These are phyloP conservation scores for Simplicillium sp. DNA, from an alignment of 2,329 filamentous ascomycete species.

Conservation along the genomic window DNA sequence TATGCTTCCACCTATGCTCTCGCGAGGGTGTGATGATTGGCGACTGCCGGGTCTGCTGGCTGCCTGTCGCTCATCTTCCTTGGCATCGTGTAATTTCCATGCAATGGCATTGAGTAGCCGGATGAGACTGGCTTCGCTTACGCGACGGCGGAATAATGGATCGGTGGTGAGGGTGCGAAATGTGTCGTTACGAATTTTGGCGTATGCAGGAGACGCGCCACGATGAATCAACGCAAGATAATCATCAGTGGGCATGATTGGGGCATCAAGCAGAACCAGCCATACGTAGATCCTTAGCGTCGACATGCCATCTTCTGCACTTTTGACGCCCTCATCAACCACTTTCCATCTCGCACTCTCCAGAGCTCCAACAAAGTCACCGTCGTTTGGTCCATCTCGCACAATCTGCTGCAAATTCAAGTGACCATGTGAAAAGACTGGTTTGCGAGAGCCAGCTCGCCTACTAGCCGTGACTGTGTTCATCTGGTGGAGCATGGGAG, in stretches of 20 bases:
- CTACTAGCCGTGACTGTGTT: conserved; percentile 23
- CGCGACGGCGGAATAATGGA: conserved; percentile 88
- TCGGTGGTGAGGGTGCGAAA: conserved; percentile 95
- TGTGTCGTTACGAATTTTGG: conserved; percentile 97
- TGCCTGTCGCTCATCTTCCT: conserved; percentile 35
- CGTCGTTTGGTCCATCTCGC: conserved; percentile 68
- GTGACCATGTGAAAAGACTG: conserved; percentile 39
- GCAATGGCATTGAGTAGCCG: conserved; percentile 90
- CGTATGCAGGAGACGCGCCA: conserved; percentile 86
- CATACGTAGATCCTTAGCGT: conserved; percentile 88
- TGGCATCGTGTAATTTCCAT: conserved; percentile 82
- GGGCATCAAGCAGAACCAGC: conserved; percentile 85
- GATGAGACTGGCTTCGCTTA: conserved; percentile 91
- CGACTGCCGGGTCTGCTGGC: conserved; percentile 27
- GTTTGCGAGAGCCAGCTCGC: conserved; percentile 30
- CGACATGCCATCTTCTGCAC: conserved; percentile 75
- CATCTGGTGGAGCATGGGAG: conserved; percentile 26
- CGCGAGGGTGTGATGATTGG: conserved; percentile 21
- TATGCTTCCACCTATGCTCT: conserved; percentile 20
- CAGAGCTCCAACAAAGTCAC: conserved; percentile 56
- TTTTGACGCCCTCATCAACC: conserved; percentile 65
- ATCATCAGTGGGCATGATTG: conserved; percentile 73
- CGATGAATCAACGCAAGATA: conserved; percentile 89
- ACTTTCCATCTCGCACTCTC: conserved; percentile 66
- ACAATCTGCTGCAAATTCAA: conserved; percentile 66